These are phyloP conservation scores for Lycium barbarum DNA, from an alignment of 257 asterid species.

Conservation along the genomic window DNA sequence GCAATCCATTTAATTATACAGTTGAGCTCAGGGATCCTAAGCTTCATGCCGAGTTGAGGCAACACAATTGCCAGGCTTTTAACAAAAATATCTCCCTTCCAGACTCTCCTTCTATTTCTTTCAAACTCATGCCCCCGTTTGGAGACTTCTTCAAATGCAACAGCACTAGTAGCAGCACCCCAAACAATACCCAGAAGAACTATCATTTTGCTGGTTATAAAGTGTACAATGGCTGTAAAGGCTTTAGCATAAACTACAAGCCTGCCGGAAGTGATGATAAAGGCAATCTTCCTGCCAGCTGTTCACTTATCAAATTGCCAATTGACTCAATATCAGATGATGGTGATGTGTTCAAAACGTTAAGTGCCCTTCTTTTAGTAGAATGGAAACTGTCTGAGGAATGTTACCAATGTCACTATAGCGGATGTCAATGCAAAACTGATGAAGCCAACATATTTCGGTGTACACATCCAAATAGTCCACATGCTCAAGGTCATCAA, in stretches of 20 bases:
- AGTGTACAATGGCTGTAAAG: not conserved
- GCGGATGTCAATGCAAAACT: not conserved
- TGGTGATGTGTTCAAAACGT: not conserved
- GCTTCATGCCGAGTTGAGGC: not conserved
- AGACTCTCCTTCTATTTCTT: not conserved
- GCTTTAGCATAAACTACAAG: not conserved
- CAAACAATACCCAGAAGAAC: not conserved
- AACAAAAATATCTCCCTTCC: not conserved
- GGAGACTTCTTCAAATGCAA: not conserved
- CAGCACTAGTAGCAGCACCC: not conserved
- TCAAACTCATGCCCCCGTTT: rapidly evolving
- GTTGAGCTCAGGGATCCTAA: rapidly evolving
- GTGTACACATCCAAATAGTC: not conserved
- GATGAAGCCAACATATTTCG: not conserved
- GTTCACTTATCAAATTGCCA: not conserved
- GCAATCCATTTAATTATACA: rapidly evolving
- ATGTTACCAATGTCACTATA: not conserved
- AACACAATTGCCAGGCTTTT: not conserved
- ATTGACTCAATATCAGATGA: rapidly evolving
- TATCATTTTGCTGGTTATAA: not conserved
- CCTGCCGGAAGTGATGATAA: rapidly evolving
- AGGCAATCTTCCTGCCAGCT: not conserved
- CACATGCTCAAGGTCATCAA: not conserved
- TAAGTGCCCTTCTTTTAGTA: not conserved
- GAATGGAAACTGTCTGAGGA: not conserved